Conservation (phyloP, 768 basidiomycete species). For the Lactarius sanguifluus region DNA sequence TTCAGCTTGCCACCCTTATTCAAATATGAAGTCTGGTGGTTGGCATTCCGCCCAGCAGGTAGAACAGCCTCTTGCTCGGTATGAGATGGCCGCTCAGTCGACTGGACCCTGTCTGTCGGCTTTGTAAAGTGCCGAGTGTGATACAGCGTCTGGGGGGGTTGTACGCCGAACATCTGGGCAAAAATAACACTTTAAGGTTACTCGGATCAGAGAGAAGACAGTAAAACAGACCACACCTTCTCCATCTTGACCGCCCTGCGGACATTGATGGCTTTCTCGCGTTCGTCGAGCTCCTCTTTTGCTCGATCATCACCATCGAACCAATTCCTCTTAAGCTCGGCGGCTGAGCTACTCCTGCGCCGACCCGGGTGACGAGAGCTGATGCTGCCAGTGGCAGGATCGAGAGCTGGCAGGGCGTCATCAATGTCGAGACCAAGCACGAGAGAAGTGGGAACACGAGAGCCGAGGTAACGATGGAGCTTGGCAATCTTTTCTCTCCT, state of each 20-base stretch:
- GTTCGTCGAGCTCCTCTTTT: slow-evolving; percentile 67
- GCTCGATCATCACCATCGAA: slow-evolving; percentile 58
- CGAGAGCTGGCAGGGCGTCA: slow-evolving; percentile 37
- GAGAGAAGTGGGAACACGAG: slow-evolving; percentile 68
- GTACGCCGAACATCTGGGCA: slow-evolving; percentile 73
- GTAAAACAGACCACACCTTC: slow-evolving; percentile 59
- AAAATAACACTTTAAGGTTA: slow-evolving; percentile 4
- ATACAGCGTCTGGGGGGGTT: slow-evolving; percentile 77
- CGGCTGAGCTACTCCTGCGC: slow-evolving; percentile 54
- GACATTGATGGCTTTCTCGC: slow-evolving; percentile 78
- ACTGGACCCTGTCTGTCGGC: slow-evolving; percentile 16
- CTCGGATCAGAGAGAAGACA: not conserved
- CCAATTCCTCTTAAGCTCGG: slow-evolving; percentile 50
- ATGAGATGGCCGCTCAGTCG: slow-evolving; percentile 8
- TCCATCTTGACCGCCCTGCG: slow-evolving; percentile 85
- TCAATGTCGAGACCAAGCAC: slow-evolving; percentile 50
- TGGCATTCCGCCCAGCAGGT: slow-evolving; percentile 42
- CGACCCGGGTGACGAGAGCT: slow-evolving; percentile 40
- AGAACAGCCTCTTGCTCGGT: slow-evolving; percentile 20
- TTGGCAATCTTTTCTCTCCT: slow-evolving; percentile 78
- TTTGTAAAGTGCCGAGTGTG: slow-evolving; percentile 58
- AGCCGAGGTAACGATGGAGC: slow-evolving; percentile 84
- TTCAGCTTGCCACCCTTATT: slow-evolving; percentile 38
- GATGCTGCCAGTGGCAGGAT: slow-evolving; percentile 25
- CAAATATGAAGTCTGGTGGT: slow-evolving; percentile 52